Conservation (phyloP, 495 filamentous ascomycete species). For the Penicillium daleae region DNA sequence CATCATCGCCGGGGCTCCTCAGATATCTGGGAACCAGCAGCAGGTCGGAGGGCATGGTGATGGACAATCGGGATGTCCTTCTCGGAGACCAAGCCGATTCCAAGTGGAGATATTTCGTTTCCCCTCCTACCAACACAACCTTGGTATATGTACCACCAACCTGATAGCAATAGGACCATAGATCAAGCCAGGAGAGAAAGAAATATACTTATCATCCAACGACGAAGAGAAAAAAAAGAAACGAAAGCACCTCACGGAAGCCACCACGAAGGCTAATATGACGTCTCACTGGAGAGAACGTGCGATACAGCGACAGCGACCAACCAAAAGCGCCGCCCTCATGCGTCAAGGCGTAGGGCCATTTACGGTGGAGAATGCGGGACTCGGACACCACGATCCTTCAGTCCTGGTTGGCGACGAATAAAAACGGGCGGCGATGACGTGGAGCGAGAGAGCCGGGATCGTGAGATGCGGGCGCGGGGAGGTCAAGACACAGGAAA, state of each 20-base stretch:
- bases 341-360: neutral
- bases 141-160: neutral
- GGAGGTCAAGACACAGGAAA: neutral
- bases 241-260: neutral
- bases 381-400: slow-evolving; percentile 5
- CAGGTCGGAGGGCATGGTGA: slow-evolving; percentile 30
- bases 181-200: neutral
- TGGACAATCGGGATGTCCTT: neutral
- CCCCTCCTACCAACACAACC: neutral
- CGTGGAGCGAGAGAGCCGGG: neutral
- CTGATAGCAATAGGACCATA: neutral
- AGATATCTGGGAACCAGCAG: slow-evolving; percentile 41
- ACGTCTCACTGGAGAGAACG: neutral
- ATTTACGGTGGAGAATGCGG: slow-evolving; percentile 1
- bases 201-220: neutral
- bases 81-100: neutral
- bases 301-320: neutral
- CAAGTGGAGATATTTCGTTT: neutral
- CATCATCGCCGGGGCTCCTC: slow-evolving; percentile 49
- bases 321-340: neutral
- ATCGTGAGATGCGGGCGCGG: neutral
- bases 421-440: slow-evolving; percentile 1
- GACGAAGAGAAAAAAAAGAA: neutral
- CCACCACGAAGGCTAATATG: neutral
- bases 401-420: slow-evolving; percentile 2